A percentile compares a stretch with the other conserved stretches of the same genome.
phyloP scores from a whole-genome alignment of 1,139 yeast genomes.

The Hanseniaspora gamundiae region DNA sequence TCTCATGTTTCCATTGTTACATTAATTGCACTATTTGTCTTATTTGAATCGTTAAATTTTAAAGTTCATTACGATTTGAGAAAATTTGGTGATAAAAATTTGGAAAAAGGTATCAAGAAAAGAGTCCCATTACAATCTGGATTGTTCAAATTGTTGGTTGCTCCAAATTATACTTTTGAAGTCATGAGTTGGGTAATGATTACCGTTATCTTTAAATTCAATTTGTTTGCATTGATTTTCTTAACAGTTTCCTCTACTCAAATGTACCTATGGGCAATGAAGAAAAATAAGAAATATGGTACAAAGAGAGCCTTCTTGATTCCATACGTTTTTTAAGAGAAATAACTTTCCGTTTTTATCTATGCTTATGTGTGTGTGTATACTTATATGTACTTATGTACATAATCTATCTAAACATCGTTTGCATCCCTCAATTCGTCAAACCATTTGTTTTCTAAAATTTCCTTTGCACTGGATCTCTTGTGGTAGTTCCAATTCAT shows the following conservation, averaged over 20 bases:
- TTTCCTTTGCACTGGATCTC: constrained; percentile 24
- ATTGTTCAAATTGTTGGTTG: constrained; percentile 29
- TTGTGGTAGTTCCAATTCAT: constrained; percentile 24
- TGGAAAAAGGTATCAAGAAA: constrained; percentile 27
- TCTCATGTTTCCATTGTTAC: constrained; percentile 12
- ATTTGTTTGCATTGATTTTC: constrained; percentile 67
- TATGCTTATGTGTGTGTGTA: not conserved
- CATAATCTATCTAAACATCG: not conserved
- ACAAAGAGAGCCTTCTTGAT: constrained; percentile 27
- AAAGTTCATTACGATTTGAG: constrained; percentile 44
- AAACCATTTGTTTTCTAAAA: constrained; percentile 23
- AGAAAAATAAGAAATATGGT: constrained; percentile 43
- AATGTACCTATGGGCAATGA: constrained; percentile 58
- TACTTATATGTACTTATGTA: not conserved
- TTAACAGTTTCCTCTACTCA: constrained; percentile 59
- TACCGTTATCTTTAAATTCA: constrained; percentile 53
- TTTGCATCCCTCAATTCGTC: constrained; percentile 14
- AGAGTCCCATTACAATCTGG: constrained; percentile 33
- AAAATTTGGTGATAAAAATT: constrained; percentile 27
- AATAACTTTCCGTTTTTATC: not conserved
- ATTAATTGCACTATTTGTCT: constrained; percentile 41
- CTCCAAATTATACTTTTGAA: constrained; percentile 90
- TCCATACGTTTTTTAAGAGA: constrained; percentile 25
- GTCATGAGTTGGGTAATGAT: constrained; percentile 59
- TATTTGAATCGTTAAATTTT: constrained; percentile 63